Conservation (phyloP, 257 asterid species). For the Solanum etuberosum region DNA sequence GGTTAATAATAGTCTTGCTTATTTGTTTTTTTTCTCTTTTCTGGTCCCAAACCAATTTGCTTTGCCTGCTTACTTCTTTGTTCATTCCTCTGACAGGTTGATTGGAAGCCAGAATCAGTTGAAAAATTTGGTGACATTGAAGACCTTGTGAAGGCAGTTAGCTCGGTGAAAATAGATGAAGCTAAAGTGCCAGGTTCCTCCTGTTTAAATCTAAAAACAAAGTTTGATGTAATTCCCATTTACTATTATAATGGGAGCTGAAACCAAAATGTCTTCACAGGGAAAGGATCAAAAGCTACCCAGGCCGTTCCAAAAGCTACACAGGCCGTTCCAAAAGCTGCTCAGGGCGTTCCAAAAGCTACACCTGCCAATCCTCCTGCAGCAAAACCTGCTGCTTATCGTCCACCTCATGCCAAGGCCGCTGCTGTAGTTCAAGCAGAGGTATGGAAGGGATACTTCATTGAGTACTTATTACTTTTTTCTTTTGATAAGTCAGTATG, state of each 20-base stretch:
- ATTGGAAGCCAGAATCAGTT: slow-evolving; percentile 86
- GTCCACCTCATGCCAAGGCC: slow-evolving; percentile 94
- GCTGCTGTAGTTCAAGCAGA: slow-evolving; percentile 82
- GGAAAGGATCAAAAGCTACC: slow-evolving; percentile 50
- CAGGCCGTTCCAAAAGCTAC: slow-evolving; percentile 38
- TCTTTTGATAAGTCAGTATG: not conserved
- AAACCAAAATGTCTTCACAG: slow-evolving; percentile 22
- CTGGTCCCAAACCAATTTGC: not conserved
- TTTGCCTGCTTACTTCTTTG: slow-evolving; percentile 9
- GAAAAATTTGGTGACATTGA: slow-evolving; percentile 58
- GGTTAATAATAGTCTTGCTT: slow-evolving; percentile 40
- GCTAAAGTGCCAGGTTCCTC: slow-evolving; percentile 47
- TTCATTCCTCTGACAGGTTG: slow-evolving; percentile 42
- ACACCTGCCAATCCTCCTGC: slow-evolving; percentile 39
- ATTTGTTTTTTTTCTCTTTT: not conserved
- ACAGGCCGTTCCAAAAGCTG: slow-evolving; percentile 30
- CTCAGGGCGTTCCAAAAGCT: slow-evolving; percentile 32
- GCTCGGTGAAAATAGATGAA: slow-evolving; percentile 56
- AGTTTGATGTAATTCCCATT: not conserved
- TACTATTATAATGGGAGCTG: not conserved
- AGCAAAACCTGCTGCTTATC: slow-evolving; percentile 90
- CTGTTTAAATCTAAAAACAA: not conserved
- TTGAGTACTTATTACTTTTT: not conserved
- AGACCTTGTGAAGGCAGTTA: slow-evolving; percentile 50
- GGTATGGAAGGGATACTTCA: slow-evolving; percentile 27